Evolutionary conservation across 495 filamentous ascomycete species (phyloP), one percentile per base, ranked within the genome.

Genomic region (Bathelium albidoporum): DNA sequence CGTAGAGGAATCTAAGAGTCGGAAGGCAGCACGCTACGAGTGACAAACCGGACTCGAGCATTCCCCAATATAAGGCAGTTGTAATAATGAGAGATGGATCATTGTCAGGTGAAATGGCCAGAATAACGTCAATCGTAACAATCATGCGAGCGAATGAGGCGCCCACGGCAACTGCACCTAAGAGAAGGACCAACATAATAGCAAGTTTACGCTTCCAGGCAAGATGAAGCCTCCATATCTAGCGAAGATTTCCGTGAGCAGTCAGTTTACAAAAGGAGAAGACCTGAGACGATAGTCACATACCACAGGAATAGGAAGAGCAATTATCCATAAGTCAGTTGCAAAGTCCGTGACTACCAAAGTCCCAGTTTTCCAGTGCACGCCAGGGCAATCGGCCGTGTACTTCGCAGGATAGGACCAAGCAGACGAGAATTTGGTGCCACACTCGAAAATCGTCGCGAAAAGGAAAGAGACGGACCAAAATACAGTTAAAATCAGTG

Each of bases 171-270:
- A 55, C 49, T 10, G 20, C 10, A 29, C 49, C 49, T 26, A 55
- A 16, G 5, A 55, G 49, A 20, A 55, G 29, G 29, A 55, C 29
- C 3, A 24, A 29, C 4, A 10, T 29, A 29, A 55, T 26, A 26
- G 49, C 49, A 10, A 55, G n/a, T 20, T 55, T 55, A 3, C 49
- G n/a, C 20, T 24, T 29, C 49, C n/a, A 55, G 20, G 4, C 7
- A 10, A 55, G 49, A 55, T 55, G 49, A 29, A 55, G 49, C 29
- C 24, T 55, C 49, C 49, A 55, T 10, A 55, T 55, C 49, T 55
- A 29, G 5, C 34, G 34, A 39, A 39, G 5, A 14, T 14, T 5
- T 14, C 14, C 14, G 34, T 39, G 5, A 39, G 34, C 14, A 39
- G 34, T 14, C 14, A 14, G 5, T 39, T 39, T 14, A 39, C 34